Evolutionary conservation across 2,329 filamentous ascomycete species (phyloP).

Genomic region (Geosmithia morbida): DNA sequence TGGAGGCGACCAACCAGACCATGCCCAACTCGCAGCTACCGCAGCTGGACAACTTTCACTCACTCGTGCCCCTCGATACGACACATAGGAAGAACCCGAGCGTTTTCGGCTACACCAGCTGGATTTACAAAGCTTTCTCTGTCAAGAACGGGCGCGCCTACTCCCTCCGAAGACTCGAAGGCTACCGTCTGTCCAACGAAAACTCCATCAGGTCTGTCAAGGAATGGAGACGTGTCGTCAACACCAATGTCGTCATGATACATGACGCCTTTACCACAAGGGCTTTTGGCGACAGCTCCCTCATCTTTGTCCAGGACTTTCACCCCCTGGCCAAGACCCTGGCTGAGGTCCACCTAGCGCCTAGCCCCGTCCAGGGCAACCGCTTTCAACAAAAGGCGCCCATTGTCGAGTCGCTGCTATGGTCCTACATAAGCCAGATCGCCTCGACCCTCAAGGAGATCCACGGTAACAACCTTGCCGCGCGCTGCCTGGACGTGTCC

Average conservation of each 20-base stretch:
- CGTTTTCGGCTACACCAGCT: slow-evolving; percentile 78
- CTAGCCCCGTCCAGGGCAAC: slow-evolving; percentile 21
- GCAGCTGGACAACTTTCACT: slow-evolving; percentile 78
- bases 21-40: slow-evolving; percentile 67
- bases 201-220: slow-evolving; percentile 76
- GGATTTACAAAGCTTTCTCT: slow-evolving; percentile 90
- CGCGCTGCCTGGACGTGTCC: slow-evolving; percentile 70
- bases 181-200: slow-evolving; percentile 78
- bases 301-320: slow-evolving; percentile 90
- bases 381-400: slow-evolving; percentile 28
- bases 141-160: slow-evolving; percentile 83
- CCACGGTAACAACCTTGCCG: slow-evolving; percentile 67
- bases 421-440: slow-evolving; percentile 88
- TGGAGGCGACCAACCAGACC: slow-evolving; percentile 72
- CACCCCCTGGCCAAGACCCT: slow-evolving; percentile 84
- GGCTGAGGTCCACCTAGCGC: slow-evolving; percentile 54
- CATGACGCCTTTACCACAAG: slow-evolving; percentile 89
- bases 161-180: slow-evolving; percentile 73
- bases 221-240: slow-evolving; percentile 77
- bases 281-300: slow-evolving; percentile 85
- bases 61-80: slow-evolving; percentile 77
- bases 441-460: slow-evolving; percentile 78
- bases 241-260: slow-evolving; percentile 69
- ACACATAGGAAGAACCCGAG: slow-evolving; percentile 63
- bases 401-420: slow-evolving; percentile 62